Evolutionary conservation across 768 basidiomycete genomes (phyloP), one percentile per base, ranked within the genome.

Genomic region (Collybia nuda): DNA sequence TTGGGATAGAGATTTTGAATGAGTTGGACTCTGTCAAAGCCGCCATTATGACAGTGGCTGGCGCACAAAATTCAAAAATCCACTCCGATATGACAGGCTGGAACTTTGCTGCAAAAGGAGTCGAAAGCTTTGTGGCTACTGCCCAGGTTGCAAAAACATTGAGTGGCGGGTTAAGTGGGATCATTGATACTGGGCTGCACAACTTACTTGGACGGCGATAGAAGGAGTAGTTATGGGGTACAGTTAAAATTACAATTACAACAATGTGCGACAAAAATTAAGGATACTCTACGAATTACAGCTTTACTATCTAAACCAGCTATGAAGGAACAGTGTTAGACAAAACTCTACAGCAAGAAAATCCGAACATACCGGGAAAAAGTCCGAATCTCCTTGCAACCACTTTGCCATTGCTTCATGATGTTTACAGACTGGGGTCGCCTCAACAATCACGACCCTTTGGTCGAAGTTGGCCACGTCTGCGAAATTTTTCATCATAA

Each of bases 1-100:
- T 86, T 14, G 97, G 97, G 1, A 63, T 98, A 17, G 96, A 98
- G 60, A 84, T 97, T 9, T 58, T 98, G 39, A 97, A 98, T 60
- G 94, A 98, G 67, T 68, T 97, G 14, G 86, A 88, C 51, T 73
- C 82, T 0, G 56, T 98, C 53, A 98, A 98, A 70, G 80, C 81
- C 14, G 82, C 86, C 1, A 64, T 99, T 14, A 93, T 98, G 90
- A 78, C 85, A 62, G 73, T 78, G 12, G 95, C 90, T 8, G 95
- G 78, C 47, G 73, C 74, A n/a, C 60, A 62, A 18, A 47, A 51
- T 8, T 48, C 50, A 22, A 56, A 45, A 9, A 51, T 43, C 5
- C 22, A 51, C 15, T 50, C 24, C 38, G 54, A 22, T 45, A 32
- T 51, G 29, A 47, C 55, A 2, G 64, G 55, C 7, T 79, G 75